Evolutionary conservation across 2,329 filamentous ascomycete genomes (phyloP).

Genomic region (Penicillium sp.): DNA sequence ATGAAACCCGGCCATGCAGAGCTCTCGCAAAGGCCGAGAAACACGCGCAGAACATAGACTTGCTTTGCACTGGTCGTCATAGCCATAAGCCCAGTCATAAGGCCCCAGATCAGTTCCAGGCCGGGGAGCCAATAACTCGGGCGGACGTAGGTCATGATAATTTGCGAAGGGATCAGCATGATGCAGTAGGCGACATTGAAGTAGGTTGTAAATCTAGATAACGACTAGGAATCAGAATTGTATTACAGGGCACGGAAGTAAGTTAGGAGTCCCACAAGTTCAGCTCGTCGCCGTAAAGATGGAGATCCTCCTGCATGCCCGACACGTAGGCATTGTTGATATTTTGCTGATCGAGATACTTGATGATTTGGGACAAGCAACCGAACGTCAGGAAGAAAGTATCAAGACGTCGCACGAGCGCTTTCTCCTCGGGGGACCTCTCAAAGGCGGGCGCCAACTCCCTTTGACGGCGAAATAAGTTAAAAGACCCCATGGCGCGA

Average conservation of each 20-base stretch:
- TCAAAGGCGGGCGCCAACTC: conserved; percentile 9
- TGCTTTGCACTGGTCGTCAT: conserved; percentile 30
- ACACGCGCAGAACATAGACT: conserved; percentile 30
- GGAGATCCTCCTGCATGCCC: conserved; percentile 26
- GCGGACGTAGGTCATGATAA: conserved; percentile 40
- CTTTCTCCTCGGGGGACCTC: conserved; percentile 33
- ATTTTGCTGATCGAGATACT: conserved; percentile 26
- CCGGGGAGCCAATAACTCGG: conserved; percentile 31
- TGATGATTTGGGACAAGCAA: conserved; percentile 38
- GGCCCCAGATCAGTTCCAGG: conserved; percentile 30
- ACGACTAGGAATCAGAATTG: neutral
- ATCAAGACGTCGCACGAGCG: conserved; percentile 39
- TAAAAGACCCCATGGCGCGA: conserved; percentile 13
- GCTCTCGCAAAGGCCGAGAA: conserved; percentile 31
- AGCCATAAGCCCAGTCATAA: conserved; percentile 31
- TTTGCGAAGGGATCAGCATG: conserved; percentile 41
- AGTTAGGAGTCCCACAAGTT: conserved; percentile 15
- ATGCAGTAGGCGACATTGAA: conserved; percentile 43
- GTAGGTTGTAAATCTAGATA: conserved; percentile 37
- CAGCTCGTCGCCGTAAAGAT: conserved; percentile 22
- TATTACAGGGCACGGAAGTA: too few relatives aligned
- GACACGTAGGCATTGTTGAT: conserved; percentile 31
- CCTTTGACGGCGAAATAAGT: conserved; percentile 8
- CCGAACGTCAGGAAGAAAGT: conserved; percentile 42
- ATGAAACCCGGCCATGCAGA: conserved; percentile 33